Percentiles rank a stretch among this genome's conserved stretches.
These are phyloP conservation scores for Microstegium vimineum DNA, from an alignment of 176 grass and related monocot species.

Conservation along the genomic window DNA sequence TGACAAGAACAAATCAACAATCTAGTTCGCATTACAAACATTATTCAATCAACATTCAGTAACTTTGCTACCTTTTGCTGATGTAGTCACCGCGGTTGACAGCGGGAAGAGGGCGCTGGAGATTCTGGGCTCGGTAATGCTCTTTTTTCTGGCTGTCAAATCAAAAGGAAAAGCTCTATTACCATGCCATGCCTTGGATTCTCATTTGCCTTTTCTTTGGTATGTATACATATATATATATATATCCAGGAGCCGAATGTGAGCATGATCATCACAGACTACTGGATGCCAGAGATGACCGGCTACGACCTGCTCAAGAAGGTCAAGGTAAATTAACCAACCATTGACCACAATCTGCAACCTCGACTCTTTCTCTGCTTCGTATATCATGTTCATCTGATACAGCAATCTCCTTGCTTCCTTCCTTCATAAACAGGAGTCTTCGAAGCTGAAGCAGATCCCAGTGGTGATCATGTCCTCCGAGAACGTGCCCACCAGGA, in stretches of 20 bases:
- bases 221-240: no score
- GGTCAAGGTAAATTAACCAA: slow-evolving; percentile 28
- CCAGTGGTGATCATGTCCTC: slow-evolving; percentile 47
- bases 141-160: no score
- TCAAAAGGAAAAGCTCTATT: background rate
- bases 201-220: background rate
- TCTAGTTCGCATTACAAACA: background rate
- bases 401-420: background rate
- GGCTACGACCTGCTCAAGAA: slow-evolving; percentile 46
- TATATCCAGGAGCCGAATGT: slow-evolving; percentile 31
- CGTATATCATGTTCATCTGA: background rate
- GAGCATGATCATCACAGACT: slow-evolving; percentile 54
- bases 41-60: background rate
- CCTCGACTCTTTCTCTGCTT: background rate
- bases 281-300: slow-evolving; percentile 53
- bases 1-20: background rate
- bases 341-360: background rate
- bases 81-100: slow-evolving; percentile 41
- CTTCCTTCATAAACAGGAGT: slow-evolving; percentile 2
- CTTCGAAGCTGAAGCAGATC: slow-evolving; percentile 37
- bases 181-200: background rate
- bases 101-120: slow-evolving; percentile 43
- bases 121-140: slow-evolving; percentile 14
- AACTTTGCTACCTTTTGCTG: background rate
- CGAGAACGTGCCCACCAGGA: slow-evolving; percentile 41